Percentiles rank a stretch among this genome's conserved stretches.
Evolutionary conservation across 1,139 yeast genomes (phyloP).

Genomic region (Nakaseomyces bracarensis): DNA sequence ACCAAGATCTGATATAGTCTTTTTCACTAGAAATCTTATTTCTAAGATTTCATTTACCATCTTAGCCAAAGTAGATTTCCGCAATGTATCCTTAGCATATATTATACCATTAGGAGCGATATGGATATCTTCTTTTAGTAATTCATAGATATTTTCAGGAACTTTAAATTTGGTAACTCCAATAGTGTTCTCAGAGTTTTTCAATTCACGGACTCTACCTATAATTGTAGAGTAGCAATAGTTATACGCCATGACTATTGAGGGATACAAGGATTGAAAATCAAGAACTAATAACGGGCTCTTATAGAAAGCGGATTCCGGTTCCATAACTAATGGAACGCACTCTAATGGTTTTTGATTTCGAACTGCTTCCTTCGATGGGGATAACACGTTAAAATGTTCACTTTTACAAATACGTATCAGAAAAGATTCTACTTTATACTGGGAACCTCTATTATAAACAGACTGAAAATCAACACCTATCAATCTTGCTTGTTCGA

Average conservation of each 20-base stretch:
- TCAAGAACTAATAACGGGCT: slow-evolving; percentile 86
- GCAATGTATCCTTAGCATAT: slow-evolving; percentile 55
- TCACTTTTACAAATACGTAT: slow-evolving; percentile 68
- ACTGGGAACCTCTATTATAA: slow-evolving; percentile 85
- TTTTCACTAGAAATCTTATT: slow-evolving; percentile 69
- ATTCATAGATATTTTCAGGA: slow-evolving; percentile 49
- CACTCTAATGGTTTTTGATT: slow-evolving; percentile 81
- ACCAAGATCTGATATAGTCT: slow-evolving; percentile 50
- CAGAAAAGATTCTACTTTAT: slow-evolving; percentile 79
- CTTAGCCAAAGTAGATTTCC: slow-evolving; percentile 70
- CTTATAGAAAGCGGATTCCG: slow-evolving; percentile 73
- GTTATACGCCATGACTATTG: slow-evolving; percentile 84
- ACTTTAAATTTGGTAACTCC: slow-evolving; percentile 47
- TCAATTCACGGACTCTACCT: slow-evolving; percentile 55
- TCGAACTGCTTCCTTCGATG: slow-evolving; percentile 73
- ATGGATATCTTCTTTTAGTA: slow-evolving; percentile 46
- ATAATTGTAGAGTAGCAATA: slow-evolving; percentile 83
- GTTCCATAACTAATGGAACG: slow-evolving; percentile 88
- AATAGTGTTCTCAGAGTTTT: slow-evolving; percentile 41
- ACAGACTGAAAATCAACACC: slow-evolving; percentile 90
- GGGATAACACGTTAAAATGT: slow-evolving; percentile 64
- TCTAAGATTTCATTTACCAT: slow-evolving; percentile 80
- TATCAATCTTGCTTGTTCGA: slow-evolving; percentile 76
- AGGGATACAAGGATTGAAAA: slow-evolving; percentile 90
- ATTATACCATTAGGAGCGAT: slow-evolving; percentile 83